Evolutionary conservation across 106 monocot species (phyloP).

Genomic region (Posidonia australis): DNA sequence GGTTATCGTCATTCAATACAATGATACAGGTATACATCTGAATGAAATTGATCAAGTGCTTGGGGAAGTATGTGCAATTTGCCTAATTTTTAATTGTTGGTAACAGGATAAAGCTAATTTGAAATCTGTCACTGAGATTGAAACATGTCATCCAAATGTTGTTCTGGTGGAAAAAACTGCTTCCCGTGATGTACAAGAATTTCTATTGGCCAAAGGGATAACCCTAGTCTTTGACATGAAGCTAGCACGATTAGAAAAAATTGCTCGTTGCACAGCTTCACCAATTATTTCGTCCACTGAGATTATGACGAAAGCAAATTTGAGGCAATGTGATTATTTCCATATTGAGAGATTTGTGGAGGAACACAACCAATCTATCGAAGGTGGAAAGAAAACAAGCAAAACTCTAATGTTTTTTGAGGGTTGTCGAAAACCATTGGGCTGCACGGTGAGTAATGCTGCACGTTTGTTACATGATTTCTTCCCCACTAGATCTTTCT

Average conservation of each 20-base stretch:
- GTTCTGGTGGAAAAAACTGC: conserved; percentile 89
- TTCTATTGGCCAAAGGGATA: conserved; percentile 50
- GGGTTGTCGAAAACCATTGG: conserved; percentile 78
- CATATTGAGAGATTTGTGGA: conserved; percentile 71
- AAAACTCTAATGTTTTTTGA: conserved; percentile 93
- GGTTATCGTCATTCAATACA: conserved; percentile 78
- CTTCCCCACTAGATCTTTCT: background rate
- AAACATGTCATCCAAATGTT: conserved; percentile 64
- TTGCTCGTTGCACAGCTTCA: conserved; percentile 82
- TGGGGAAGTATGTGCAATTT: background rate
- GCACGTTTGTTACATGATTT: background rate
- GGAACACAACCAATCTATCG: conserved; percentile 40
- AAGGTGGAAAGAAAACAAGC: conserved; percentile 45
- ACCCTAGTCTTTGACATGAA: conserved; percentile 89
- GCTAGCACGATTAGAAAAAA: conserved; percentile 48
- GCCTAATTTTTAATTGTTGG: conserved; percentile 4
- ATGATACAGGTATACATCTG: conserved; percentile 53
- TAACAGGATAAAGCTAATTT: conserved; percentile 57
- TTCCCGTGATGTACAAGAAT: conserved; percentile 75
- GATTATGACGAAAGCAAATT: conserved; percentile 21
- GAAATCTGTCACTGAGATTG: conserved; percentile 44
- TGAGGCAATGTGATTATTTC: conserved; percentile 64
- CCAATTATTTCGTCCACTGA: conserved; percentile 50
- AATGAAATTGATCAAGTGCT: background rate
- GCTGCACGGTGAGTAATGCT: conserved; percentile 63